These are phyloP conservation scores for Sporothrix mexicana DNA, from an alignment of 2,329 filamentous ascomycete species.

Conservation along the genomic window DNA sequence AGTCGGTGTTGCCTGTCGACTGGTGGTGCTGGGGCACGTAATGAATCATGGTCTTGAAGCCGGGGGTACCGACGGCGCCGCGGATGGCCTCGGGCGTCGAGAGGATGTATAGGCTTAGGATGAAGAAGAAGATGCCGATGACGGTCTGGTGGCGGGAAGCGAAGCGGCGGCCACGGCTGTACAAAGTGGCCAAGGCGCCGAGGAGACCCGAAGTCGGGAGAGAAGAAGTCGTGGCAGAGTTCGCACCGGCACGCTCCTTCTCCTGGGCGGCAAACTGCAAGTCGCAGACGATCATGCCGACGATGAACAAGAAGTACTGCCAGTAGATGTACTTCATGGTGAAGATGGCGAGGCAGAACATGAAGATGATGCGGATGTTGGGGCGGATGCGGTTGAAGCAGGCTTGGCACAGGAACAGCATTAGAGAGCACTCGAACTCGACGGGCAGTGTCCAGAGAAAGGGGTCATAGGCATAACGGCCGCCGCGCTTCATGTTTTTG, in stretches of 20 bases:
- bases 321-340: constrained; percentile 40
- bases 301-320: constrained; percentile 43
- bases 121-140: constrained; percentile 56
- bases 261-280: constrained; percentile 37
- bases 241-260: background rate
- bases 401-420: constrained; percentile 45
- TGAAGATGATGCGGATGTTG: constrained; percentile 30
- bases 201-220: constrained; percentile 30
- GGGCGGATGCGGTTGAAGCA: constrained; percentile 41
- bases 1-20: constrained; percentile 43
- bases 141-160: constrained; percentile 40
- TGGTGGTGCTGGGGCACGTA: constrained; percentile 38
- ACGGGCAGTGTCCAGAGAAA: constrained; percentile 47
- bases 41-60: constrained; percentile 31
- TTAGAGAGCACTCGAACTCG: constrained; percentile 47
- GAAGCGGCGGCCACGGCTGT: background rate
- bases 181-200: background rate
- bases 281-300: constrained; percentile 46
- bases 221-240: background rate
- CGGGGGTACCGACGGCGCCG: constrained; percentile 34
- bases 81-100: constrained; percentile 39
- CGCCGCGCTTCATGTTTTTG: constrained; percentile 35
- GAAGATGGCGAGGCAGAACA: constrained; percentile 34
- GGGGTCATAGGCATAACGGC: constrained; percentile 41
- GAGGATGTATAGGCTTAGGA: constrained; percentile 23